Conservation (phyloP, 1,284 basidiomycete species). For the Trichosporon sp. region DNA sequence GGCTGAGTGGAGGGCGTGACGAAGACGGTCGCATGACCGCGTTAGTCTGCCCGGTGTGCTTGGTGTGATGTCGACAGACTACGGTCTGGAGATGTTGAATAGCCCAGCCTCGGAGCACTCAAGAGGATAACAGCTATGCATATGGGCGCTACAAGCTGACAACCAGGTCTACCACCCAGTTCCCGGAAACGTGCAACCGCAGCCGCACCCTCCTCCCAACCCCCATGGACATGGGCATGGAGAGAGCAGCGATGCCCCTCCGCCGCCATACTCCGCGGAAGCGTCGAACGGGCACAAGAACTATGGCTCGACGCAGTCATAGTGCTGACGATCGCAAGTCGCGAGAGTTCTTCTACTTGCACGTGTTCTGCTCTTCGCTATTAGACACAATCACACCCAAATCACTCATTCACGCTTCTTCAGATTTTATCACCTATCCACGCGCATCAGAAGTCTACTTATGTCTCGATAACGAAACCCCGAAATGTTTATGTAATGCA, state of each 20-base stretch:
- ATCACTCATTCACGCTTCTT: not conserved
- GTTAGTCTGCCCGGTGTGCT: not conserved
- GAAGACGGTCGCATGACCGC: not conserved
- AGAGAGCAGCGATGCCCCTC: not conserved
- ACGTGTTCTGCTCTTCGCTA: not conserved
- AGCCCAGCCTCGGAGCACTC: not conserved
- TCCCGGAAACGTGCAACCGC: not conserved
- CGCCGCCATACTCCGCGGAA: conserved; percentile 7
- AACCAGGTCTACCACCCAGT: not conserved
- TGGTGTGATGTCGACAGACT: not conserved
- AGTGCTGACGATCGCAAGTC: not conserved
- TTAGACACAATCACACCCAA: not conserved
- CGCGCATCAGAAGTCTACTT: no score
- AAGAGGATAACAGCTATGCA: no score
- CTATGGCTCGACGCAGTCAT: conserved; percentile 4
- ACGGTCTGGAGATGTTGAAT: no score
- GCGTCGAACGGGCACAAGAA: not conserved
- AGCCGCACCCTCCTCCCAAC: not conserved
- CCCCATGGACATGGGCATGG: not conserved
- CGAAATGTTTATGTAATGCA: not conserved
- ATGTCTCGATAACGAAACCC: not conserved
- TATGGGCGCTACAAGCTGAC: not conserved
- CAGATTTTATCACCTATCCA: no score
- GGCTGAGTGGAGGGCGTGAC: not conserved
- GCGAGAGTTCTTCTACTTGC: no score